Percentiles rank a stretch among this genome's conserved stretches.
Evolutionary conservation across 2,329 filamentous ascomycete species (phyloP).

Genomic region (Cercospora sp.): DNA sequence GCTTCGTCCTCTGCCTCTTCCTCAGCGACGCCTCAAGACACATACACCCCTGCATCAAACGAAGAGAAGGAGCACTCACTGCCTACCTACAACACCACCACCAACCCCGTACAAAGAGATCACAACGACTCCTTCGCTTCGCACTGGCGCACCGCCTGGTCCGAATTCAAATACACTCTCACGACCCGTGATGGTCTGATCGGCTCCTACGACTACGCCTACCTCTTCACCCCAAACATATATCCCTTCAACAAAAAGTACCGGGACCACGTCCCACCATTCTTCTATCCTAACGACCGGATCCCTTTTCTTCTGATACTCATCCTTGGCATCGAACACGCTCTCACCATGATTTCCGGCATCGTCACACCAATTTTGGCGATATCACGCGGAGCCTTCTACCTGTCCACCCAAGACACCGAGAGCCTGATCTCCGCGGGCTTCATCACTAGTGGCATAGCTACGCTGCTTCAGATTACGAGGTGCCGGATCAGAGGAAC

Average conservation of each 20-base stretch:
- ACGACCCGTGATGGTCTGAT: constrained; percentile 27
- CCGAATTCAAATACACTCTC: constrained; percentile 23
- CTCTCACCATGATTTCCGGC: constrained; percentile 27
- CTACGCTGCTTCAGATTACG: constrained; percentile 25
- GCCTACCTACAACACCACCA: neutral
- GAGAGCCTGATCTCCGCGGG: constrained; percentile 26
- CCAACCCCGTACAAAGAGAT: neutral
- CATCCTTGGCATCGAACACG: constrained; percentile 28
- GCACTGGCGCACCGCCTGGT: constrained; percentile 14
- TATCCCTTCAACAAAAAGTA: constrained; percentile 26
- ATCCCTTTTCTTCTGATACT: constrained; percentile 29
- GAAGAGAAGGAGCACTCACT: neutral
- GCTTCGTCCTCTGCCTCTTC: neutral
- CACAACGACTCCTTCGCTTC: neutral
- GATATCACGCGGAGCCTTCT: constrained; percentile 22
- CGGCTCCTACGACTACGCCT: constrained; percentile 28
- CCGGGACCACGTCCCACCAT: constrained; percentile 23
- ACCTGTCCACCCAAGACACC: constrained; percentile 22
- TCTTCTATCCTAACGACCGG: constrained; percentile 28
- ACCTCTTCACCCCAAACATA: constrained; percentile 30
- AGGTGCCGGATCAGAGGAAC: constrained; percentile 21
- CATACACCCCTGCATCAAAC: neutral
- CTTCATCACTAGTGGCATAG: constrained; percentile 29
- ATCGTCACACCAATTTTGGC: constrained; percentile 28
- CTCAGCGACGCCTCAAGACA: neutral